Evolutionary conservation across 495 filamentous ascomycete genomes (phyloP).

Genomic region (Evernia prunastri): DNA sequence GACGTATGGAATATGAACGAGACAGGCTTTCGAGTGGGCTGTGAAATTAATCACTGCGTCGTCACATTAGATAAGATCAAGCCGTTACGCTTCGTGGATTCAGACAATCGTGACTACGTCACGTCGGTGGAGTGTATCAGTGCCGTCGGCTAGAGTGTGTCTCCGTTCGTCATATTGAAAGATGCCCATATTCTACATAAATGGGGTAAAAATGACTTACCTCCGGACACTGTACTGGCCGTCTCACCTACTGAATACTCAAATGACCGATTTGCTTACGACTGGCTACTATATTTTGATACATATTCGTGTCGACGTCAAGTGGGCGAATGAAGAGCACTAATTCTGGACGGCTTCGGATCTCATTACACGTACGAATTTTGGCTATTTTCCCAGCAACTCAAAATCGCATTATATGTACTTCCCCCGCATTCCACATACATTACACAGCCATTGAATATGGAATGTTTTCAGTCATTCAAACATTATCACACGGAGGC

Average conservation of each 20-base stretch:
- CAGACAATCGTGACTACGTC: constrained; percentile 18
- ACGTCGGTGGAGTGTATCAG: constrained; percentile 15
- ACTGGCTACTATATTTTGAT: constrained; percentile 22
- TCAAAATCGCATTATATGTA: not conserved
- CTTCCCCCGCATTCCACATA: too few relatives aligned
- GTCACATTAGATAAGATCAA: not conserved
- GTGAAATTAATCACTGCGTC: not conserved
- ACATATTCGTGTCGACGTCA: not conserved
- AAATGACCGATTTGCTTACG: constrained; percentile 6
- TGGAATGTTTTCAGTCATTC: not conserved
- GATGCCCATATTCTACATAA: constrained; percentile 4
- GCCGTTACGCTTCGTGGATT: constrained; percentile 2
- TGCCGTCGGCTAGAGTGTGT: constrained; percentile 7
- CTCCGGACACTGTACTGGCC: not conserved
- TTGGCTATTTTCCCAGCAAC: not conserved
- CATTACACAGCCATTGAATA: not conserved
- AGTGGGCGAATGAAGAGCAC: not conserved
- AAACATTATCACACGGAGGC: too few relatives aligned
- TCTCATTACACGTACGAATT: not conserved
- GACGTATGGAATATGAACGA: constrained; percentile 9
- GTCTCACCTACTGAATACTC: constrained; percentile 14
- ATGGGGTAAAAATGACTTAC: not conserved
- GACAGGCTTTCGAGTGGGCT: constrained; percentile 2
- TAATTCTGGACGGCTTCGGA: not conserved
- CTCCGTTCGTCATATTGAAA: constrained; percentile 16